Evolutionary conservation across 2,329 filamentous ascomycete species (phyloP), one percentile per base, ranked within the genome.

Genomic region (Rugonectria rugulosa): DNA sequence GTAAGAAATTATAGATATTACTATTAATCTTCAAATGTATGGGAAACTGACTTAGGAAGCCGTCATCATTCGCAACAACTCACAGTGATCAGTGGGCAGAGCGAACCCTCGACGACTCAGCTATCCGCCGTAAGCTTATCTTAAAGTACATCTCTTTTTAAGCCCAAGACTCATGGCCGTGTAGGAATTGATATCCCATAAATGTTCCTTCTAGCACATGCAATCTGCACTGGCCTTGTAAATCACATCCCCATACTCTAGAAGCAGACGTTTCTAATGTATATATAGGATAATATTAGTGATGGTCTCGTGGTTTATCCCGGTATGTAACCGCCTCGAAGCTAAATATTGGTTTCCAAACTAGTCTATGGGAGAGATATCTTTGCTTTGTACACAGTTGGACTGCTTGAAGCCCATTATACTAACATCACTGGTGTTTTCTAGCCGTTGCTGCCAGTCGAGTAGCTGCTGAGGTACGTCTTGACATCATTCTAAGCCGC

Each of bases 21-120:
- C 32, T 19, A n/a, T 36, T 14, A 14, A 36, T 36, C 32, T 36
- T 36, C 32, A 19, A 36, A 36, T 36, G 17, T 36, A 36, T 8
- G 32, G 32, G 32, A 36, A 36, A 36, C 32, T 36, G 32, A 36
- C 32, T 36, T 36, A 17, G 9, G 10, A 38, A 77, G 57, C 70
- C 70, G 7, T 69, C 71, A 12, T 66, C 52, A 21, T 69, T 74
- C 44, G 65, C 68, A 23, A 68, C 72, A 29, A 74, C 70, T 11
- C 68, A 73, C 41, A 45, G 64, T 10, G 63, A 63, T 37, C 71
- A 74, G 44, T 74, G 71, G 71, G 48, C 92, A 68, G 90, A 94
- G 75, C 80, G 91, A 37, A 88, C 88, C 1, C 81, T 96, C 29
- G 91, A 95, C 66, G 91, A 95, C 77, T 85, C 80, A 52, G 89